Evolutionary conservation across 768 basidiomycete genomes (phyloP), one percentile per base, ranked within the genome.

Genomic region (Podaxis pistillaris): DNA sequence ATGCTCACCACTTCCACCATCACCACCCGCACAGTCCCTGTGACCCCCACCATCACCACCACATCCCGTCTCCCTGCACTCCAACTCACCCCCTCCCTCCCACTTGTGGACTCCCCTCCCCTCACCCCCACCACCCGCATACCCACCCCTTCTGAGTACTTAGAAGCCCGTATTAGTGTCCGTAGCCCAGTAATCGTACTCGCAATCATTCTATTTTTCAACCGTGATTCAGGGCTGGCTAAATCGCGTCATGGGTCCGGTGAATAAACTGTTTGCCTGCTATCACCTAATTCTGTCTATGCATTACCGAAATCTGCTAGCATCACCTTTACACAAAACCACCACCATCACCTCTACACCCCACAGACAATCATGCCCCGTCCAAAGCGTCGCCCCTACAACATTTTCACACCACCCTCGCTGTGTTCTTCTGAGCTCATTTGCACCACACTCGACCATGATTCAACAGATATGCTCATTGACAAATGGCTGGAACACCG

Each of bases 401-500:
- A 88, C 44, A 81, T 86, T 22, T 82, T 88, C 66, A 80, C 80
- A 0, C 86, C 88, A 22, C 89, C 90, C 4, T 80, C 78, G 30
- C 82, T 91, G 60, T 81, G 83, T 46, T 90, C 89, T 86, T 87
- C 86, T 63, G 89, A 91, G 76, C 88, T 91, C 54, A 85, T 91
- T 58, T 86, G 87, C 75, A 91, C 89, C 46, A 89, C 88, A 4
- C 81, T 91, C 61, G 87, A 89, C 74, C 86, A 89, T 76, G 86
- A 89, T 66, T 81, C 86, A 17, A 90, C 89, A 1, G 88, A 90
- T 76, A 80, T 85, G 76, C 85, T 91, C 67, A 91, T 91, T 75
- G 88, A 91, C 79, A 89, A 87, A 72, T 91, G 90, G 90, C 86
- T 91, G 50, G 88, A 91, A 70, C 88, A 90, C 69, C 83, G 84